Conservation (phyloP, 1,284 basidiomycete species). For the Cutaneotrichosporon arboriforme region DNA sequence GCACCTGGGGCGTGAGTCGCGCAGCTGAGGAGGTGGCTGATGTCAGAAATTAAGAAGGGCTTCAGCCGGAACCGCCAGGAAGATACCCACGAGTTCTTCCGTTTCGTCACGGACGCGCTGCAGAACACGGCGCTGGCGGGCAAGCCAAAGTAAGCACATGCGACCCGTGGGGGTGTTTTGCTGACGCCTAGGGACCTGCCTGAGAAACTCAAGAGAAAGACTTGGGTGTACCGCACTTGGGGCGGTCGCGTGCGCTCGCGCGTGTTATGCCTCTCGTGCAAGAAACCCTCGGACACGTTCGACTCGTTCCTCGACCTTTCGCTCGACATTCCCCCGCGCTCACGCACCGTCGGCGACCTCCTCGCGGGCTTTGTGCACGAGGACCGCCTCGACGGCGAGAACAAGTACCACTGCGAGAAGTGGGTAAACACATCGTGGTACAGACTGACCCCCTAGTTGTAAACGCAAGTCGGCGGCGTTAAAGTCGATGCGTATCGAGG, state of each 20-base stretch:
- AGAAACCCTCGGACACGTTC: slow-evolving; percentile 89
- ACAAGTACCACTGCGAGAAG: slow-evolving; percentile 99
- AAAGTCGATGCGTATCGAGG: slow-evolving; percentile 60
- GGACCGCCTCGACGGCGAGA: slow-evolving; percentile 78
- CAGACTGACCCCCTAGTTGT: slow-evolving; percentile 23
- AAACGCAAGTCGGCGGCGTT: slow-evolving; percentile 41
- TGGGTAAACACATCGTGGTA: slow-evolving; percentile 49
- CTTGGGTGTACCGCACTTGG: slow-evolving; percentile 91
- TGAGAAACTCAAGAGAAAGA: slow-evolving; percentile 73
- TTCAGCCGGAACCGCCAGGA: slow-evolving; percentile 90
- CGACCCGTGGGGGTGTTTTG: too few species aligned
- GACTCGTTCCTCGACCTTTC: slow-evolving; percentile 92
- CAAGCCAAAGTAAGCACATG: slow-evolving; percentile 66
- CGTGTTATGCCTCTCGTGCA: slow-evolving; percentile 80
- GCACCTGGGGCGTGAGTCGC: slow-evolving; percentile 61
- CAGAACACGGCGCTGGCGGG: slow-evolving; percentile 78
- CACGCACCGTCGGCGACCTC: slow-evolving; percentile 64
- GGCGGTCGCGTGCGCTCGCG: slow-evolving; percentile 88
- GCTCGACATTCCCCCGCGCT: slow-evolving; percentile 64
- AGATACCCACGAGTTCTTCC: slow-evolving; percentile 96
- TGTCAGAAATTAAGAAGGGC: slow-evolving; percentile 87
- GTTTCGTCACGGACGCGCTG: slow-evolving; percentile 86
- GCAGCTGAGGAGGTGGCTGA: background rate
- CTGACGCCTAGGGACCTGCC: slow-evolving; percentile 61
- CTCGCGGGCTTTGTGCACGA: slow-evolving; percentile 75